Base-by-base conservation (phyloP, 2,329 filamentous ascomycete species). In the Epicoccum sorghinum region DNA sequence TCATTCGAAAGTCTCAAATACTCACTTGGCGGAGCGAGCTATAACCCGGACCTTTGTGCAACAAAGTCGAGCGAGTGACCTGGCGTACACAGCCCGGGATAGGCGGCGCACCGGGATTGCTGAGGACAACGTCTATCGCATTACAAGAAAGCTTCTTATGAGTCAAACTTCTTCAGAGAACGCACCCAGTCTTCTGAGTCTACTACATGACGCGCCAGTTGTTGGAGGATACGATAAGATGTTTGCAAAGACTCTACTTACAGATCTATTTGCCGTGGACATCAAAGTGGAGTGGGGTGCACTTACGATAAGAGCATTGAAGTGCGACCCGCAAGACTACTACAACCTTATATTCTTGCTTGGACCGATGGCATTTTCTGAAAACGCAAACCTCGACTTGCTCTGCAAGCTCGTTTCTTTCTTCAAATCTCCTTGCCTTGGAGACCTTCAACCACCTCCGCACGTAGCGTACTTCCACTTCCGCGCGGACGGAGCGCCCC, bases 271-370 rank as follows among this genome's bases (percentile, higher is more conserved):
- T 8, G 58, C 67, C 5, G 52, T 72, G 0, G 63, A 82, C 24
- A 44, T 79, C 14, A 59, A 62, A 7, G 30, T 66, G 3, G 68
- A 78, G 29, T 83, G 79, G 78, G 81, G 80, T 0, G 57, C 74
- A 0, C 62, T 83, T 10, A 72, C 78, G 1, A 71, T 71, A 30
- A 64, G 73, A 3, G 79, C 76, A 33, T 64, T 70, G 22, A 36
- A 62, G 0, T 62, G 65, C 1, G 54, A 46, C 0, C 14, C 12
- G 2, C 25, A 66, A 9, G 69, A 76, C 22, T 60, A 54, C 9
- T 77, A 74, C 45, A 58, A 46, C 2, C 59, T 83, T 13, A 80
- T 80, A 68, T 83, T 83, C 47, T 53, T 79, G 0, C 69, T 83
- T 8, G 76, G 73, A 1, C 60, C 75, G 0, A 63, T 85, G n/a